Evolutionary conservation across 2,329 filamentous ascomycete species (phyloP), one percentile per base, ranked within the genome.

Genomic region (Trichocomaceae sp.): DNA sequence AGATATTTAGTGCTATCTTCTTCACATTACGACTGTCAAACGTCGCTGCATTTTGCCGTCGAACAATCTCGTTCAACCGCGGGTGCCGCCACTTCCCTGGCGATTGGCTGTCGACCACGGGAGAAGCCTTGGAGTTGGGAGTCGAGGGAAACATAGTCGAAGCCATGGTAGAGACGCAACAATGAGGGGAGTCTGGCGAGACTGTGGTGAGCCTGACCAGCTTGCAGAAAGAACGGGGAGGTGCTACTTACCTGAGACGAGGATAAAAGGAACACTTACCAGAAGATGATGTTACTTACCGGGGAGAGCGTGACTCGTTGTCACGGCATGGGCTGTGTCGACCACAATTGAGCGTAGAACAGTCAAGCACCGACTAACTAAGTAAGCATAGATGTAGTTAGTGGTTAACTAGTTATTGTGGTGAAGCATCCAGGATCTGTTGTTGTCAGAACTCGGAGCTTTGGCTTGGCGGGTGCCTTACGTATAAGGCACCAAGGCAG

Each of bases 81-180:
- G 93, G 93, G 70, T 99, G 93, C 66, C 85, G 83, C 92, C 93
- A 99, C 67, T 85, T 89, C 54, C 92, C 91, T 6, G 88, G 75
- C 7, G 73, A 75, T 17, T 68, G 69, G 8, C 66, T 66, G 48
- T 64, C 65, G 45, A 44, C 26, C 49, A 62, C 57, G 15, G 62
- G 58, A 47, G 68, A 62, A 35, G 62, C 26, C 41, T 48, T 48
- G 67, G 63, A 72, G 41, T 44, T 48, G 67, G 63, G 73, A 12
- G 69, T 78, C 67, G 66, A 79, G 58, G 60, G 80, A 65, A 61
- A 58, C 13, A 67, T 61, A 57, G 60, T 58, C 17, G 66, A 64
- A 31, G 69, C 69, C 69, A 73, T 74, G 64, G 63, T 15, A n/a
- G 12, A 41, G 13, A 15, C 12, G 31, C 23, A n/a, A 9, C 4